Evolutionary conservation across 2,329 filamentous ascomycete species (phyloP), one percentile per base, ranked within the genome.

Genomic region (Scortechinia acanthostroma): DNA sequence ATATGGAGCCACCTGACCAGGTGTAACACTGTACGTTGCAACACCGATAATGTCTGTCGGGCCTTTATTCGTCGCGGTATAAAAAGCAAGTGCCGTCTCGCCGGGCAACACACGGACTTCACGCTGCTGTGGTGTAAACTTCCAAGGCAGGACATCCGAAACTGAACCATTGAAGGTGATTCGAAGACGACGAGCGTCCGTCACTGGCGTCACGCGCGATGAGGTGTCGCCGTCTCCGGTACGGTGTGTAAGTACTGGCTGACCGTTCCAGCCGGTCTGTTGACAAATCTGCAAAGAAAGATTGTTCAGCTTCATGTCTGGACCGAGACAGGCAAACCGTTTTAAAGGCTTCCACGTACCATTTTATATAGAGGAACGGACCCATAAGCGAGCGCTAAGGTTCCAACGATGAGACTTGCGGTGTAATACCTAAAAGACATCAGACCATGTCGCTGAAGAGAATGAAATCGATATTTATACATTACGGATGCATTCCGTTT

Each of bases 301-400:
- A 45, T 21, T 42, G 10, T 45, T 3, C 33, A 22, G 35, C 20
- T 42, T 30, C 15, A 21, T 13, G 21, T 22, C n/a, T 10, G 17
- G 6, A 23, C 1, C 23, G 15, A 15, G 45, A 44, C 42, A 10
- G 50, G 43, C 20, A 21, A 23, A 4, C 43, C 40, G n/a, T n/a
- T n/a, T n/a, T n/a, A n/a, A n/a, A n/a, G 30, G 25, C 14, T 46
- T 37, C 10, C 20, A 49, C 56, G 22, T 56, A 79, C 76, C 76
- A 82, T 84, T 59, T 84, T 84, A 61, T 84, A 84, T 49, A 84
- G 65, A 35, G 80, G 80, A 21, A 84, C 80, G 14, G 77, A 81
- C 50, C 77, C 78, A 58, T 84, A 84, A 42, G 79, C 76, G 28
- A 84, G 63, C 14, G 79, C 78, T 33, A 81, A 68, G 4, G 79